These are phyloP conservation scores for Royoungia palumana DNA, from an alignment of 768 basidiomycete species.

Conservation along the genomic window DNA sequence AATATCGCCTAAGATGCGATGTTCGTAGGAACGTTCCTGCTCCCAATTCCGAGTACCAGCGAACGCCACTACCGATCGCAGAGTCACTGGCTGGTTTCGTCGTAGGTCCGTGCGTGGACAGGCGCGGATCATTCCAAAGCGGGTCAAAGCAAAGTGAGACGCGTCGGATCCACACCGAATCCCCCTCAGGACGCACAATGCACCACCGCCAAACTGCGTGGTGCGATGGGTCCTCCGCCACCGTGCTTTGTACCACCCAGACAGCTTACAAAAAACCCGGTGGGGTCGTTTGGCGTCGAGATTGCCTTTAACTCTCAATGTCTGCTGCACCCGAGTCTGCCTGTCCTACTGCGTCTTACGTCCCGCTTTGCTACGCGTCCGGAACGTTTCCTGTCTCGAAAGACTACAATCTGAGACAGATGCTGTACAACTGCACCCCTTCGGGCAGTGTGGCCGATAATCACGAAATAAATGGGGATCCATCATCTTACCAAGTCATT, in stretches of 20 bases:
- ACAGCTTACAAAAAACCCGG: slow-evolving; percentile 16
- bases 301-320: slow-evolving; percentile 6
- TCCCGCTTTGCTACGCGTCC: slow-evolving; percentile 19
- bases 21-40: too few relatives aligned
- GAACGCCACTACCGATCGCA: too few relatives aligned
- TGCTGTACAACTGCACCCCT: slow-evolving; percentile 23
- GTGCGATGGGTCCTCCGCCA: not conserved
- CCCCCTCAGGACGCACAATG: slow-evolving; percentile 1
- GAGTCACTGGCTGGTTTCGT: too few relatives aligned
- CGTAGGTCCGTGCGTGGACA: too few relatives aligned
- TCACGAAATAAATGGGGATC: not conserved
- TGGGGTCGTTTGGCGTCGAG: not conserved
- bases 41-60: too few relatives aligned
- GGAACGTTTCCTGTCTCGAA: slow-evolving; percentile 29
- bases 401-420: slow-evolving; percentile 25
- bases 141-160: not conserved
- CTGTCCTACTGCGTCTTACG: slow-evolving; percentile 10
- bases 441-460: not conserved
- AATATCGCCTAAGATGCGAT: too few relatives aligned
- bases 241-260: slow-evolving; percentile 5
- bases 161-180: not conserved
- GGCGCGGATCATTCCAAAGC: too few relatives aligned
- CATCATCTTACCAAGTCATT: slow-evolving; percentile 29
- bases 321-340: not conserved
- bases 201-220: not conserved